These are phyloP conservation scores for Leccinum ochraceum DNA, from an alignment of 768 basidiomycete species.

Conservation along the genomic window DNA sequence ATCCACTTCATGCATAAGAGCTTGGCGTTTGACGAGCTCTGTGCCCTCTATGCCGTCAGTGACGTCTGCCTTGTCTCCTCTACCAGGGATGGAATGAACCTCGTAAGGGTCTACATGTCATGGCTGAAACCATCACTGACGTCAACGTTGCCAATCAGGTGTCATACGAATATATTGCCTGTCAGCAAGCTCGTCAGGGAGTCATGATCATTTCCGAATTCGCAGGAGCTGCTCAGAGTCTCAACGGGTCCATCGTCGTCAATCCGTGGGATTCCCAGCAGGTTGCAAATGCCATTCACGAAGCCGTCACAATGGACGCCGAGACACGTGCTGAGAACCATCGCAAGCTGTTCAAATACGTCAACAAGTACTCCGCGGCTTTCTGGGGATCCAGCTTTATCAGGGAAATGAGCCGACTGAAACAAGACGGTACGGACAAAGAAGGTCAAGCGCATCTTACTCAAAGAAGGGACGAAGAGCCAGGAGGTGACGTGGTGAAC, in stretches of 20 bases:
- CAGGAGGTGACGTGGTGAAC: constrained; percentile 42
- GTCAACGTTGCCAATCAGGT: constrained; percentile 54
- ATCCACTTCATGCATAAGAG: constrained; percentile 99
- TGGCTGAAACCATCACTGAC: constrained; percentile 9
- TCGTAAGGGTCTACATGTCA: constrained; percentile 55
- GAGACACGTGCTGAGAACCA: constrained; percentile 89
- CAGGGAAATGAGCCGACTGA: constrained; percentile 73
- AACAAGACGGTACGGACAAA: constrained; percentile 38
- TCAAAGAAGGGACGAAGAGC: constrained; percentile 36
- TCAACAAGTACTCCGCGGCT: constrained; percentile 90
- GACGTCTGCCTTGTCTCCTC: constrained; percentile 95
- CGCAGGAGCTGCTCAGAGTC: constrained; percentile 92
- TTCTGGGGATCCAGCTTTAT: constrained; percentile 94
- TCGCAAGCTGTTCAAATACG: constrained; percentile 94
- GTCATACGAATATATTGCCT: constrained; percentile 97
- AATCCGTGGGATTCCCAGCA: constrained; percentile 99
- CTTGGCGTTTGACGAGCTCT: constrained; percentile 90
- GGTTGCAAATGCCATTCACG: constrained; percentile 95
- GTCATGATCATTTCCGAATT: constrained; percentile 99
- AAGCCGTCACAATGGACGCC: constrained; percentile 87
- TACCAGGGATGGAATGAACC: constrained; percentile 98
- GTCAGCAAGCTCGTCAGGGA: constrained; percentile 89
- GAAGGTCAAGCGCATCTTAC: constrained; percentile 38
- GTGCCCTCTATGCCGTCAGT: constrained; percentile 95
- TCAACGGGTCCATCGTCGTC: constrained; percentile 95